A percentile compares a stretch with the other conserved stretches of the same genome.
phyloP scores from a whole-genome alignment of 2,329 filamentous ascomycete species.

The Pleochaeta shiraiana region DNA sequence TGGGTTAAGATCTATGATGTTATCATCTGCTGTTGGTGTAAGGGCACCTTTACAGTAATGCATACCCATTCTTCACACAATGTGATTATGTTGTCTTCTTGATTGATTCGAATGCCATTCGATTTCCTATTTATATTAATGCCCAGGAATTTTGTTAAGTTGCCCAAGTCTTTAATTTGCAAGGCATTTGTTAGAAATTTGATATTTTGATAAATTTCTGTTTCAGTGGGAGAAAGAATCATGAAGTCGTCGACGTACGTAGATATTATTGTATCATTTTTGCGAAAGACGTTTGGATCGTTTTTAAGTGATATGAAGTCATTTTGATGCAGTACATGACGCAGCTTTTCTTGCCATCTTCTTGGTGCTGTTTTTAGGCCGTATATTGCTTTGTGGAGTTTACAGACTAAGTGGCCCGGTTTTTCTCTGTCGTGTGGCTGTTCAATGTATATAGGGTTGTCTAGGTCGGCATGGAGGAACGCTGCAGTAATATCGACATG shows the following conservation, averaged over 20 bases:
- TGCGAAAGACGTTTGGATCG: neutral
- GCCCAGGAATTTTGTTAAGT: neutral
- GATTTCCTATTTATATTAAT: neutral
- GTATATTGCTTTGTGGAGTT: neutral
- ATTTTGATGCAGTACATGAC: neutral
- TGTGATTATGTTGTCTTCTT: neutral
- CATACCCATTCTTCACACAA: neutral
- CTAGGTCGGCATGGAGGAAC: neutral
- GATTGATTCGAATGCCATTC: neutral
- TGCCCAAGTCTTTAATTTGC: neutral
- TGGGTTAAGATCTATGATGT: neutral
- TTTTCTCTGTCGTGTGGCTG: neutral
- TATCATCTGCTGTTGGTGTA: neutral
- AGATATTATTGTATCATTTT: neutral
- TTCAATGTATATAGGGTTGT: slow-evolving; percentile 1
- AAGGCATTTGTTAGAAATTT: neutral
- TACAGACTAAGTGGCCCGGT: neutral
- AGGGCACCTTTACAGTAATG: neutral
- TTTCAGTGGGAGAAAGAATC: neutral
- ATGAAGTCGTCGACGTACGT: slow-evolving; percentile 1
- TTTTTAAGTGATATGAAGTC: neutral
- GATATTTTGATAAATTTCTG: neutral
- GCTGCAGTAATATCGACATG: slow-evolving; percentile 3
- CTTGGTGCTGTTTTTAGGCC: neutral
- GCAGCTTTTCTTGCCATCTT: neutral